A percentile compares a stretch with the other conserved stretches of the same genome.
Conservation (phyloP, 139 green algal genomes). For the Tetraselmis chui region DNA sequence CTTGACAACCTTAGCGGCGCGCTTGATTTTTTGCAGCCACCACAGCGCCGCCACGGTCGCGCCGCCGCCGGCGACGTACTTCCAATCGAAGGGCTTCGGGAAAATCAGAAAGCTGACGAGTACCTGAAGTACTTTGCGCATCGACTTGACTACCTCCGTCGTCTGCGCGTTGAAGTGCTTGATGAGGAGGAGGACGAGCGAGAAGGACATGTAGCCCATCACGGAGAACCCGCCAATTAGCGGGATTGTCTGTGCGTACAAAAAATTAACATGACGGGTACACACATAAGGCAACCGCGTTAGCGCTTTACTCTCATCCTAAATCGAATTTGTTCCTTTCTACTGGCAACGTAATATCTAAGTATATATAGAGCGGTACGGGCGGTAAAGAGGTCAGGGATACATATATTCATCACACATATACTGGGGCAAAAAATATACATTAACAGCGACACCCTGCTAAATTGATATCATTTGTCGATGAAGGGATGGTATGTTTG, state of each 20-base stretch:
- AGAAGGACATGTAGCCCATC: conserved; percentile 53
- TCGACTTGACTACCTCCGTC: conserved; percentile 55
- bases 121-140: conserved; percentile 44
- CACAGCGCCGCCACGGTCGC: conserved; percentile 28
- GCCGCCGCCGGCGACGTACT: conserved; percentile 41
- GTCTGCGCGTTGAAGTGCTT: conserved; percentile 54
- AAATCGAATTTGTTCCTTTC: no score
- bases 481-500: no score
- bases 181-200: conserved; percentile 52
- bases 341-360: no score
- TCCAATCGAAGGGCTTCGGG: conserved; percentile 52
- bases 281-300: no score
- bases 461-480: no score
- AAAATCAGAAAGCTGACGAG: conserved; percentile 47
- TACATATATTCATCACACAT: no score
- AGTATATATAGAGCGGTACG: no score
- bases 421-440: no score
- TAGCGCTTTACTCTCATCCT: no score
- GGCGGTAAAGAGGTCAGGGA: no score
- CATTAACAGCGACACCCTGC: no score
- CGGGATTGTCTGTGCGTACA: conserved; percentile 27
- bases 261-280: no score
- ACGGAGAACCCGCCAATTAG: conserved; percentile 43
- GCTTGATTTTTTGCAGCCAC: conserved; percentile 8
- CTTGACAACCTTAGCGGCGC: not conserved